Evolutionary conservation across 306 rosid genomes (phyloP), one percentile per base, ranked within the genome.

Genomic region (Pueraria montana): DNA sequence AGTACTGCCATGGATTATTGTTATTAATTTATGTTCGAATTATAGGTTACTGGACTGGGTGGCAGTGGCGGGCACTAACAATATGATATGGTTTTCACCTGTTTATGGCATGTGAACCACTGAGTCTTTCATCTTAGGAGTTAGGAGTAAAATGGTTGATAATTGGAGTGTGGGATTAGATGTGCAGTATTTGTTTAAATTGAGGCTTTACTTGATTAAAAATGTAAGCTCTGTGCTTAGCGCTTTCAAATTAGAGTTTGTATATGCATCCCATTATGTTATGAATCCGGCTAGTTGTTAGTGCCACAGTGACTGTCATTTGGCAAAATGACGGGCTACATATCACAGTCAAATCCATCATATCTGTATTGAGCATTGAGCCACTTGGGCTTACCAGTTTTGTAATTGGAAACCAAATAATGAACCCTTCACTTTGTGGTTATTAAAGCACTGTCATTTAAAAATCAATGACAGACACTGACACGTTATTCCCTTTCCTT

Each of bases 101-200:
- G 64, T 82, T 74, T 12, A 59, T 82, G 59, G 70, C 72, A 38
- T 43, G 73, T 17, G 66, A 69, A 63, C 1, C 11, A 62, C 64
- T 4, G 1, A 23, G 27, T 66, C 30, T 58, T 59, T 11, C 20
- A 58, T 56, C 43, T 16, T 46, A 20, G 40, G 71, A 56, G 55
- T 16, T 46, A 20, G 40, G 71, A 56, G 55, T 76, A 5, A 21
- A 59, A 40, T 63, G 50, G 66, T 50, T 82, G 73, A 66, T 32
- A 73, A 40, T 65, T 73, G 42, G 21, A 78, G 72, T 63, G 27
- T 16, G 4, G 76, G 24, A 24, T 38, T 50, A 32, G 38, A 42
- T 72, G 67, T 72, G 62, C 18, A 45, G 7, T 59, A 24, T 53
- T 10, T 26, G 24, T 38, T 63, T 63, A 0, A 32, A 68, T 61